Evolutionary conservation across 176 grass and related monocot genomes (phyloP), one percentile per base, ranked within the genome.

Genomic region (Phoenix roebelenii): DNA sequence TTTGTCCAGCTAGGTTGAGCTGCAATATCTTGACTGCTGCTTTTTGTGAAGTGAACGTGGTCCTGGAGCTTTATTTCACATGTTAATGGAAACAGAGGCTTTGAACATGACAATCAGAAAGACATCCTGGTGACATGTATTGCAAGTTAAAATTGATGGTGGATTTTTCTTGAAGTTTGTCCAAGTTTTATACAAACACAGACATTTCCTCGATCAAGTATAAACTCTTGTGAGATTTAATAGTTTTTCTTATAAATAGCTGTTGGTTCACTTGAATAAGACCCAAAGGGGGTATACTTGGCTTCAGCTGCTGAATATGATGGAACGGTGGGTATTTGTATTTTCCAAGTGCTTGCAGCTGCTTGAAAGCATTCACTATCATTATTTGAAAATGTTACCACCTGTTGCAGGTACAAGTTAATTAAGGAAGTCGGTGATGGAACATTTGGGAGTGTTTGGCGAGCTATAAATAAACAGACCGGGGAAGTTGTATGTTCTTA

Each of bases 391-490:
- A 9, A 44, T 1, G 9, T 44, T 25, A 19, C 19, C n/a, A 17
- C 50, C 54, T 29, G 25, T 49, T 57, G 32, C 67, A 98, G 93
- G 74, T 98, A 92, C 66, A 98, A 98, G 84, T 64, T 98, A 76
- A 98, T 98, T 70, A 98, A 98, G 73, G 84, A 98, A 85, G 93
- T 98, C 77, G 93, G 93, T 65, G 93, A 98, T 79, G 93, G 93
- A 61, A 98, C 93, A 61, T 98, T 98, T 23, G 93, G 93, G 63
- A 97, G 72, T 70, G 93, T 97, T 70, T 97, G 87, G 87, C 93
- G 93, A 80, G 93, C 93, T 60, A 88, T 98, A 82, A 98, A 92
- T 89, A 98, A 98, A 73, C 87, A 83, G 70, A 92, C 75, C 56
- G 71, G 87, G 59, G 88, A 98, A 98, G 88, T 98, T 72, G 93